Conservation (phyloP, 352 stramenopile genomes). For the Phytopythium mirpurense region DNA sequence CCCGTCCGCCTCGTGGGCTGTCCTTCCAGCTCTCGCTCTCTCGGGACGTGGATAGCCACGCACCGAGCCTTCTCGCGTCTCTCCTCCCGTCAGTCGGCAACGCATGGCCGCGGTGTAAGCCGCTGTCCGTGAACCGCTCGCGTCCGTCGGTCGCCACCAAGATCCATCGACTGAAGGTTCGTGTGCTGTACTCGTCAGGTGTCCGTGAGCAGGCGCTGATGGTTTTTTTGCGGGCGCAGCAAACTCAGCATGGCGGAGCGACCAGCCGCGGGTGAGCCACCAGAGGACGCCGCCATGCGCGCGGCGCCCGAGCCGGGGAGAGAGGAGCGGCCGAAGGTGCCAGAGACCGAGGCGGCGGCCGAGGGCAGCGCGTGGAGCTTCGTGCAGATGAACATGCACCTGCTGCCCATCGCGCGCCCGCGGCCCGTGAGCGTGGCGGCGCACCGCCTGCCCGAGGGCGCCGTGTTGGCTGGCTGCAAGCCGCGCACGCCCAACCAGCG, state of each 20-base stretch:
- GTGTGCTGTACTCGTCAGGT: neutral
- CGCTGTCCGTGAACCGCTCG: neutral
- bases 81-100: slow-evolving; percentile 1
- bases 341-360: neutral
- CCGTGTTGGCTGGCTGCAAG: slow-evolving; percentile 12
- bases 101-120: neutral
- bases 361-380: slow-evolving; percentile 60
- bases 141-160: neutral
- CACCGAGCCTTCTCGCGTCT: no score
- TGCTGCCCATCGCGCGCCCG: slow-evolving; percentile 69
- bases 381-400: slow-evolving; percentile 84
- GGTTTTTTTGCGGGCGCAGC: neutral
- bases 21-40: no score
- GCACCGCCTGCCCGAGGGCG: slow-evolving; percentile 42
- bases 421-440: slow-evolving; percentile 40
- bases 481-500: slow-evolving; percentile 65
- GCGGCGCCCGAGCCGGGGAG: neutral
- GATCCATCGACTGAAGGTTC: neutral
- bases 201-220: neutral
- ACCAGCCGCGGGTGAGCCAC: no score
- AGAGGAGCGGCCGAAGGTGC: neutral
- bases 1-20: neutral
- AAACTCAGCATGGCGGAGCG: neutral
- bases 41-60: neutral
- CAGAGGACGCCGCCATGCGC: no score